Evolutionary conservation across 148 eudicot genomes (phyloP).

Genomic region (Rhododendron ferrugineum): DNA sequence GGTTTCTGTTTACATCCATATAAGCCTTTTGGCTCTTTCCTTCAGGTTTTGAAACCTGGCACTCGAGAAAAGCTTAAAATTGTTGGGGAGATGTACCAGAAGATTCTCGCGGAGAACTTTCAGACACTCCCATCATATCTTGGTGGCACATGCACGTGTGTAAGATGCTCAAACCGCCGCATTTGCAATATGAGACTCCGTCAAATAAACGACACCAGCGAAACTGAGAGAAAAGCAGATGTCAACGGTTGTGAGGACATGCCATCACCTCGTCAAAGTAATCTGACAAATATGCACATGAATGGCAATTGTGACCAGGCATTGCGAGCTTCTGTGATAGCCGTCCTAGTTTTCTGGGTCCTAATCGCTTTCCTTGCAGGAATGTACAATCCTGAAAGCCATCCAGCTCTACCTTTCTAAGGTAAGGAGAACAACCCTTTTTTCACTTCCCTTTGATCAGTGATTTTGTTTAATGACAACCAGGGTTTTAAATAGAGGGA

Average conservation of each 20-base stretch:
- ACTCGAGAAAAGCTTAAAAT: conserved; percentile 70
- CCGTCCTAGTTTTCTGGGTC: conserved; percentile 61
- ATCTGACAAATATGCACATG: conserved; percentile 22
- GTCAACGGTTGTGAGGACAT: conserved; percentile 17
- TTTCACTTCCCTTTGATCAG: neutral
- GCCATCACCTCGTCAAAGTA: conserved; percentile 17
- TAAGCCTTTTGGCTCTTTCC: conserved; percentile 4
- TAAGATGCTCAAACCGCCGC: conserved; percentile 40
- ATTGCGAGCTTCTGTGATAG: conserved; percentile 57
- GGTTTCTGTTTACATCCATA: neutral
- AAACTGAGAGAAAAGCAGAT: conserved; percentile 17
- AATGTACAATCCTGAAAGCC: conserved; percentile 40
- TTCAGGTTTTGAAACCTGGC: conserved; percentile 66
- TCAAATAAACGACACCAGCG: conserved; percentile 16
- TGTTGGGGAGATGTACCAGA: conserved; percentile 46
- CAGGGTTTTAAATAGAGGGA: neutral
- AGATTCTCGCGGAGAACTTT: conserved; percentile 47
- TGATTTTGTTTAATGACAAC: neutral
- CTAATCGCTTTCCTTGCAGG: conserved; percentile 53
- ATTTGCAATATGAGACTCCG: conserved; percentile 9
- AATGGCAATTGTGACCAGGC: conserved; percentile 35
- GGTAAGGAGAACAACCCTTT: conserved; percentile 9
- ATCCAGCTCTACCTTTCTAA: conserved; percentile 28
- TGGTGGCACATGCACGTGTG: conserved; percentile 67
- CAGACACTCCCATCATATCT: conserved; percentile 63